Percentiles rank a stretch among this genome's conserved stretches.
These are phyloP conservation scores for Aethionema arabicum DNA, from an alignment of 345 rosid species.

Conservation along the genomic window DNA sequence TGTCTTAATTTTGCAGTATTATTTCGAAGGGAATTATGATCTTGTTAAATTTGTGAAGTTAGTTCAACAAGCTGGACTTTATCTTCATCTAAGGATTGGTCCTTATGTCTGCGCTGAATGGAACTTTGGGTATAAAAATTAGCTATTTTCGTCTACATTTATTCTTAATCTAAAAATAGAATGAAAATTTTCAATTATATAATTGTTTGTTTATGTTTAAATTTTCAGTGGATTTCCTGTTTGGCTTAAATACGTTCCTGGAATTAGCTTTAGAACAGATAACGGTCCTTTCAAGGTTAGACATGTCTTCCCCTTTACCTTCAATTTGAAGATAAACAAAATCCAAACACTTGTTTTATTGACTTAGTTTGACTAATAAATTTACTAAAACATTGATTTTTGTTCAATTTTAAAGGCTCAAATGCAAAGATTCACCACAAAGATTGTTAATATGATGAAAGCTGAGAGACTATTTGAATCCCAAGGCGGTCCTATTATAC, in stretches of 20 bases:
- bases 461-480: slow-evolving; percentile 78
- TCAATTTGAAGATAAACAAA: slow-evolving; percentile 31
- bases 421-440: slow-evolving; percentile 85
- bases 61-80: slow-evolving; percentile 80
- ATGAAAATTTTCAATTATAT: slow-evolving; percentile 2
- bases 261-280: slow-evolving; percentile 89
- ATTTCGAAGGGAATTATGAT: slow-evolving; percentile 86
- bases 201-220: slow-evolving; percentile 24
- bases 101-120: slow-evolving; percentile 99
- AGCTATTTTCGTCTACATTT: not conserved
- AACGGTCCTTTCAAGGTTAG: slow-evolving; percentile 93
- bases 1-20: slow-evolving; percentile 54
- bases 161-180: slow-evolving; percentile 16
- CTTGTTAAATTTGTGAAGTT: slow-evolving; percentile 85
- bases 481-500: slow-evolving; percentile 96
- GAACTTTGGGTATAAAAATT: slow-evolving; percentile 83
- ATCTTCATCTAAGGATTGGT: slow-evolving; percentile 93
- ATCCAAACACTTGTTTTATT: slow-evolving; percentile 25
- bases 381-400: slow-evolving; percentile 6
- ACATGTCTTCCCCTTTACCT: slow-evolving; percentile 26
- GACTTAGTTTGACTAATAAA: slow-evolving; percentile 26
- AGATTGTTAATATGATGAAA: slow-evolving; percentile 98
- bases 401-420: slow-evolving; percentile 51
- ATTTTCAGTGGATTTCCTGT: slow-evolving; percentile 92
- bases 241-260: slow-evolving; percentile 98